Conservation (phyloP, 2,329 filamentous ascomycete species). For the Colletotrichum melonis region DNA sequence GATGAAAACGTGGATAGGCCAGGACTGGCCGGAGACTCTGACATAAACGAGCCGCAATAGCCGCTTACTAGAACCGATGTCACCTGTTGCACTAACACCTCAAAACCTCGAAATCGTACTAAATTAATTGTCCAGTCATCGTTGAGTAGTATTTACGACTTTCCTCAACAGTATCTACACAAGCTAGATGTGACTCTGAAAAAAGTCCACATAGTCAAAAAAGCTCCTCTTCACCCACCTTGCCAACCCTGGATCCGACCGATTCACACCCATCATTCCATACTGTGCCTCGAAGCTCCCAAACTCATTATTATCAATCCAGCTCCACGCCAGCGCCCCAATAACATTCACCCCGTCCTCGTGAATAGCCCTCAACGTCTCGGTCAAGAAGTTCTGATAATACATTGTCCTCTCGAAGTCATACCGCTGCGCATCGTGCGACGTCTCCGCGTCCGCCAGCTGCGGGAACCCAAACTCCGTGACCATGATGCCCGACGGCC, state of each 20-base stretch:
- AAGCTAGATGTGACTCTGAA: constrained; percentile 38
- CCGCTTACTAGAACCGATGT: not conserved
- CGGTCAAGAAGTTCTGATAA: constrained; percentile 64
- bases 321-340: constrained; percentile 65
- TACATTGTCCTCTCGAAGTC: constrained; percentile 65
- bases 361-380: constrained; percentile 65
- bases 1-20: too few relatives aligned
- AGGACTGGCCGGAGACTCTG: too few relatives aligned
- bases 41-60: not conserved
- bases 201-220: constrained; percentile 67
- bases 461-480: constrained; percentile 70
- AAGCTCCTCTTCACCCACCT: constrained; percentile 68
- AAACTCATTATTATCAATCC: constrained; percentile 67
- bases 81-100: too few relatives aligned
- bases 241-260: constrained; percentile 56
- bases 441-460: constrained; percentile 55
- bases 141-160: not conserved
- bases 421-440: constrained; percentile 57
- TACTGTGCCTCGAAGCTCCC: constrained; percentile 66
- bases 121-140: not conserved
- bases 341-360: constrained; percentile 66
- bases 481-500: constrained; percentile 50
- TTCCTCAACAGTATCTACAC: not conserved
- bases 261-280: constrained; percentile 67
- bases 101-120: too few relatives aligned